phyloP scores from a whole-genome alignment of 192 early-diverging fungal species.

The Entomortierella parvispora region DNA sequence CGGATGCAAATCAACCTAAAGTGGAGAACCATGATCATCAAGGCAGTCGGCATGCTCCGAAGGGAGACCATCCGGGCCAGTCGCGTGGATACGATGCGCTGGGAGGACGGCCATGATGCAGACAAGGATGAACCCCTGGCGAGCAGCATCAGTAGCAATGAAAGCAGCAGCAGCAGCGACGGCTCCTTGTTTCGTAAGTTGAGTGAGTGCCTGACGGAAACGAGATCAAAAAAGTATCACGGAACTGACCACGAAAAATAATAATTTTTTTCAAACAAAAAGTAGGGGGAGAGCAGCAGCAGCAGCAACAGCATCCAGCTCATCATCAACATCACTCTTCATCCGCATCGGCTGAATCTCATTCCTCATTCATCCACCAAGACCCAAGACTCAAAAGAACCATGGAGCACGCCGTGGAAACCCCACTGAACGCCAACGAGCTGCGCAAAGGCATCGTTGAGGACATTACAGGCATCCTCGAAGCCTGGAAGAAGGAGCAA shows the following conservation, averaged over 20 bases:
- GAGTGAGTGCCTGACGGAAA: background rate
- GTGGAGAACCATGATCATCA: slow-evolving; percentile 55
- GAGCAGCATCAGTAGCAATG: background rate
- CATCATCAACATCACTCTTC: slow-evolving; percentile 19
- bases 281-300: background rate
- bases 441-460: slow-evolving; percentile 36
- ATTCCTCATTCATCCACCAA: slow-evolving; percentile 9
- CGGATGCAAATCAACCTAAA: slow-evolving; percentile 54
- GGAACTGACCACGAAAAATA: background rate
- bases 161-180: background rate
- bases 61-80: slow-evolving; percentile 46
- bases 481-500: slow-evolving; percentile 43
- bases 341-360: slow-evolving; percentile 32
- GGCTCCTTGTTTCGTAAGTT: background rate
- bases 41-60: slow-evolving; percentile 49
- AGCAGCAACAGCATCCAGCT: background rate
- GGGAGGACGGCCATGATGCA: slow-evolving; percentile 46
- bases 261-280: too few species aligned
- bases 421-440: slow-evolving; percentile 13
- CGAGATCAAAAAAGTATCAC: background rate
- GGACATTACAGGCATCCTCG: slow-evolving; percentile 29
- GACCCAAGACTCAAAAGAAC: slow-evolving; percentile 7
- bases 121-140: slow-evolving; percentile 25
- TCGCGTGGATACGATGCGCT: slow-evolving; percentile 22
- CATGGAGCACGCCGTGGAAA: slow-evolving; percentile 8